phyloP scores from a whole-genome alignment of 1,284 basidiomycete species.

The Irpex sp. region DNA sequence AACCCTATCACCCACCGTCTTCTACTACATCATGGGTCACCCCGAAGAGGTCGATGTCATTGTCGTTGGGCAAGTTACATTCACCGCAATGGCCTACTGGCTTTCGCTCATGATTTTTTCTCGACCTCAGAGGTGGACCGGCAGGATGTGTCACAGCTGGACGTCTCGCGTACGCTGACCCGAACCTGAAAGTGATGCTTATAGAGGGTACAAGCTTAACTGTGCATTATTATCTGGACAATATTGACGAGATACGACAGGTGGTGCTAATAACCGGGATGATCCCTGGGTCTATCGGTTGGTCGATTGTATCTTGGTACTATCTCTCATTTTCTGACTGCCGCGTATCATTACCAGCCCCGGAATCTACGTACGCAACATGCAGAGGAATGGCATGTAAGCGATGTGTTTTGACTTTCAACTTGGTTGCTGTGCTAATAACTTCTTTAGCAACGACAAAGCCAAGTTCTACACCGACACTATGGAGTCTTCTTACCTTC shows the following conservation, averaged over 20 bases:
- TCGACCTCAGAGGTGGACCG: conserved; percentile 51
- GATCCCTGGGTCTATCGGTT: conserved; percentile 71
- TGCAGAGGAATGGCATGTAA: conserved; percentile 66
- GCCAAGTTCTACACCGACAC: conserved; percentile 69
- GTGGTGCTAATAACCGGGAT: conserved; percentile 67
- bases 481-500: conserved; percentile 51
- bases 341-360: conserved; percentile 35
- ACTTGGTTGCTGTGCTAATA: conserved; percentile 4
- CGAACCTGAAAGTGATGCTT: conserved; percentile 70
- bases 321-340: neutral
- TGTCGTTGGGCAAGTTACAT: conserved; percentile 41
- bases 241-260: conserved; percentile 26
- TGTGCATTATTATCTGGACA: neutral
- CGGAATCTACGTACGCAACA: conserved; percentile 66
- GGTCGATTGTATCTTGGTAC: neutral
- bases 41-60: conserved; percentile 75
- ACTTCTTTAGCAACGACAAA: conserved; percentile 56
- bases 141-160: conserved; percentile 69
- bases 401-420: conserved; percentile 16
- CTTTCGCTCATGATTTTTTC: conserved; percentile 3
- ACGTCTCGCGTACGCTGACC: conserved; percentile 67
- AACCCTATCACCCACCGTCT: neutral
- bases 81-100: neutral
- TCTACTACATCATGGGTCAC: conserved; percentile 37
- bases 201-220: conserved; percentile 50